Conservation (phyloP, 2,329 filamentous ascomycete species). For the Cercospora sesami region DNA sequence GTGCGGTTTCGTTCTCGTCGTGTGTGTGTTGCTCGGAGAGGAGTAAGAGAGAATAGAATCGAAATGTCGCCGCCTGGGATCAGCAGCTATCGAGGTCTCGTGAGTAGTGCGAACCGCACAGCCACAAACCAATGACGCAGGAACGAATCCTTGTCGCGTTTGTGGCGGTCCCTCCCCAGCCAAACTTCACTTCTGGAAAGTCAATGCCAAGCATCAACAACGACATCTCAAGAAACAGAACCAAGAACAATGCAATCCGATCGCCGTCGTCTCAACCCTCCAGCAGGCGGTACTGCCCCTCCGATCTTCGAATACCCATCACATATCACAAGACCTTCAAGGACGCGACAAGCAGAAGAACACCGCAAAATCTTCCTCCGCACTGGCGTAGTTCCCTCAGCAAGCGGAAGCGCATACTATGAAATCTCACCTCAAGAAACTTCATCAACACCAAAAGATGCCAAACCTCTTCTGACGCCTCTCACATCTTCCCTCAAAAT, state of each 20-base stretch:
- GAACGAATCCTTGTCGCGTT: neutral
- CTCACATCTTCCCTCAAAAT: slow-evolving; percentile 76
- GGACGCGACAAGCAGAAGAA: slow-evolving; percentile 65
- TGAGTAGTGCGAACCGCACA: slow-evolving; percentile 9
- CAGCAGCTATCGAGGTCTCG: neutral
- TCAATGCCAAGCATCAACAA: slow-evolving; percentile 16
- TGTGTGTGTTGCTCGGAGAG: neutral
- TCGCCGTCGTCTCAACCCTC: slow-evolving; percentile 86
- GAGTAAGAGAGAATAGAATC: neutral
- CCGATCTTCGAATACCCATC: slow-evolving; percentile 65
- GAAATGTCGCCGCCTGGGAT: slow-evolving; percentile 21
- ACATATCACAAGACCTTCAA: slow-evolving; percentile 51
- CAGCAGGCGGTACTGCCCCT: slow-evolving; percentile 71
- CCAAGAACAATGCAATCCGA: slow-evolving; percentile 59
- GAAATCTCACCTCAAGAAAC: slow-evolving; percentile 52
- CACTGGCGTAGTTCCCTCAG: slow-evolving; percentile 88
- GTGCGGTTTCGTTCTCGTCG: neutral
- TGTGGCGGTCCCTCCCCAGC: neutral
- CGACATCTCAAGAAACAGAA: slow-evolving; percentile 10
- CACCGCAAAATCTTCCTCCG: slow-evolving; percentile 88
- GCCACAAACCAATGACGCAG: slow-evolving; percentile 5
- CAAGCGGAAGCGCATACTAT: slow-evolving; percentile 87
- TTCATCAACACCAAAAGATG: slow-evolving; percentile 30
- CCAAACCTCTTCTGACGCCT: slow-evolving; percentile 53
- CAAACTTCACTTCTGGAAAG: slow-evolving; percentile 14